These are phyloP conservation scores for Agaricus blazei DNA, from an alignment of 768 basidiomycete genomes.

Conservation along the genomic window DNA sequence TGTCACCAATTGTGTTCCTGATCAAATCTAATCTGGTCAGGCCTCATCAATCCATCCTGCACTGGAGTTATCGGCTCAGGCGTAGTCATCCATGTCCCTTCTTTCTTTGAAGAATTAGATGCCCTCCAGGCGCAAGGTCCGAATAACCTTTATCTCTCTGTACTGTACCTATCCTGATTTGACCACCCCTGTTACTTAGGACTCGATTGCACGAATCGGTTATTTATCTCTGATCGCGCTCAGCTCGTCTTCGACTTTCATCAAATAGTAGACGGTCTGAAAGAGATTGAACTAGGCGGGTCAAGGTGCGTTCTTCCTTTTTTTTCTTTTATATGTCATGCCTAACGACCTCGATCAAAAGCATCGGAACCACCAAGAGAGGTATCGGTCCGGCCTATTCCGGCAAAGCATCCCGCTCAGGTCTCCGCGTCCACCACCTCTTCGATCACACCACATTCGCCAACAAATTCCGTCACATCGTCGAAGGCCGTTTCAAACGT, in stretches of 20 bases:
- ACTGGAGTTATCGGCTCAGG: slow-evolving; percentile 88
- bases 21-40: slow-evolving; percentile 27
- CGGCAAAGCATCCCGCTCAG: slow-evolving; percentile 93
- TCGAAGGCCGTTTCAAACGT: slow-evolving; percentile 96
- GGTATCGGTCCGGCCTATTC: slow-evolving; percentile 99
- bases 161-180: neutral
- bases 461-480: slow-evolving; percentile 87
- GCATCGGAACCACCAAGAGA: slow-evolving; percentile 97
- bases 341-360: slow-evolving; percentile 21
- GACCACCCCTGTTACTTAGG: slow-evolving; percentile 38
- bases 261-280: slow-evolving; percentile 98
- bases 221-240: slow-evolving; percentile 94
- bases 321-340: neutral
- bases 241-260: slow-evolving; percentile 99
- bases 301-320: slow-evolving; percentile 45
- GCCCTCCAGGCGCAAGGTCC: slow-evolving; percentile 78
- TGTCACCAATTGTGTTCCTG: neutral
- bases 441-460: slow-evolving; percentile 86
- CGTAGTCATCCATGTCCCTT: slow-evolving; percentile 94
- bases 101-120: slow-evolving; percentile 92
- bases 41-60: slow-evolving; percentile 82
- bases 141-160: slow-evolving; percentile 5
- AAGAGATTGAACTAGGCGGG: slow-evolving; percentile 95
- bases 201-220: slow-evolving; percentile 74
- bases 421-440: slow-evolving; percentile 93